These are phyloP conservation scores for Halophytophthora polymorphica DNA, from an alignment of 352 stramenopile species.

Conservation along the genomic window DNA sequence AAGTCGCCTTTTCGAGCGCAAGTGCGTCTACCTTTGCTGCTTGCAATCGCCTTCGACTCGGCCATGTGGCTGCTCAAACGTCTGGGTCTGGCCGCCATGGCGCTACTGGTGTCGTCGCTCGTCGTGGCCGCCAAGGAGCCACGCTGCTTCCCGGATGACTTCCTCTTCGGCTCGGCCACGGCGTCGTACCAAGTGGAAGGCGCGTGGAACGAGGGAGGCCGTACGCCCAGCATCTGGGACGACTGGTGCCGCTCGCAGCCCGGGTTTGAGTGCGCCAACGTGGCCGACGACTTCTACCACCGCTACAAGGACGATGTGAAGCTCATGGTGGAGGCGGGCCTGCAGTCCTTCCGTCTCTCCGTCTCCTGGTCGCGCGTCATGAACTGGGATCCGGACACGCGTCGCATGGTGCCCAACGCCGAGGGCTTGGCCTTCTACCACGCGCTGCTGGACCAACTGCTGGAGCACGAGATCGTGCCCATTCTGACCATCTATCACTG, in stretches of 20 bases:
- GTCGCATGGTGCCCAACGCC: constrained; percentile 57
- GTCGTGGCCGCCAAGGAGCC: too few species aligned
- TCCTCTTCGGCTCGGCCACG: constrained; percentile 83
- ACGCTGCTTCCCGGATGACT: constrained; percentile 46
- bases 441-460: constrained; percentile 73
- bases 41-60: too few species aligned
- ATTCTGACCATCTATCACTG: constrained; percentile 93
- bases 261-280: constrained; percentile 63
- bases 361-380: constrained; percentile 90
- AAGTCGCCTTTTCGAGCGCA: too few species aligned
- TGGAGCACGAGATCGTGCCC: constrained; percentile 60
- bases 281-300: constrained; percentile 90
- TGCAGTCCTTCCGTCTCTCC: constrained; percentile 89
- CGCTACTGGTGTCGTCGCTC: too few species aligned
- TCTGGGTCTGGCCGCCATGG: too few species aligned
- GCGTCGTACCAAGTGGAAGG: constrained; percentile 91
- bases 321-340: constrained; percentile 80
- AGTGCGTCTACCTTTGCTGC: too few species aligned
- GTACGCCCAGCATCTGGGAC: constrained; percentile 88
- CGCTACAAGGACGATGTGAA: constrained; percentile 75
- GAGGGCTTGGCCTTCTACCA: constrained; percentile 89
- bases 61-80: too few species aligned
- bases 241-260: constrained; percentile 56
- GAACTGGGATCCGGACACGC: constrained; percentile 46
- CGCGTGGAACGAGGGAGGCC: constrained; percentile 57